Conservation (phyloP, 129 eudicot species). For the Kitagawia praeruptora region DNA sequence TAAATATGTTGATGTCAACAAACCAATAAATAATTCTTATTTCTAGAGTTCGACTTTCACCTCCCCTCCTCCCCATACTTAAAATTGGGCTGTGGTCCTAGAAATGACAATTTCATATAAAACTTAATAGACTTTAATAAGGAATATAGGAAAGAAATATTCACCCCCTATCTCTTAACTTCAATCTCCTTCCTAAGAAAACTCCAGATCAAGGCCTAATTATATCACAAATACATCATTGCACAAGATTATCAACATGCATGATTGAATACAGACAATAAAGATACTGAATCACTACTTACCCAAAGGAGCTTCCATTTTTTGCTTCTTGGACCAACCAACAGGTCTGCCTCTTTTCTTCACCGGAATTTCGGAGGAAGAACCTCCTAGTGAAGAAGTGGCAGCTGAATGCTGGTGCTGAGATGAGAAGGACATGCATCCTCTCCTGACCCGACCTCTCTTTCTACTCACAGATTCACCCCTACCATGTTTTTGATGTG, state of each 20-base stretch:
- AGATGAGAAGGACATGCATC: slow-evolving; percentile 31
- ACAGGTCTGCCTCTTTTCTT: background rate
- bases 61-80: background rate
- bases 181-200: background rate
- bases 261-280: background rate
- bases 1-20: background rate
- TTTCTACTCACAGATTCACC: slow-evolving; percentile 34
- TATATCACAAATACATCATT: background rate
- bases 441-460: slow-evolving; percentile 70
- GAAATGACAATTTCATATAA: background rate
- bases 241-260: background rate
- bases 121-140: too few relatives aligned
- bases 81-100: background rate
- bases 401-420: background rate
- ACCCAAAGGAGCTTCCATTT: slow-evolving; percentile 1
- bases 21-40: background rate
- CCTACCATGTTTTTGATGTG: slow-evolving; percentile 6
- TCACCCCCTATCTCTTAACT: background rate
- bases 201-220: background rate
- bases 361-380: background rate
- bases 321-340: background rate
- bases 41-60: background rate
- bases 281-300: background rate
- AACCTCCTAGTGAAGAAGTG: background rate
- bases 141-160: background rate